Conservation (phyloP, 83 land plant species). For the Thuja plicata region DNA sequence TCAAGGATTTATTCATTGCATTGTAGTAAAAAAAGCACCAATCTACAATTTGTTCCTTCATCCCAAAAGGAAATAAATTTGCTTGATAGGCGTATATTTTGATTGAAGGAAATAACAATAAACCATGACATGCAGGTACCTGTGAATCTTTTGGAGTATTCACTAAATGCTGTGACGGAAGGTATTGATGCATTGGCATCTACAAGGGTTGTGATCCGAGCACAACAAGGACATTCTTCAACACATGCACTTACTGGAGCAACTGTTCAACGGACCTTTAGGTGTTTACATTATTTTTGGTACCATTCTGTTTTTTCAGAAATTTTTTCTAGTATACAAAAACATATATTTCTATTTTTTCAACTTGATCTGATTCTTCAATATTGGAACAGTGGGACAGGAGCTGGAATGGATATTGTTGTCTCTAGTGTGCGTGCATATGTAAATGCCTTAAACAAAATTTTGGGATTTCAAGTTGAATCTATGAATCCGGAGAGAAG, state of each 20-base stretch:
- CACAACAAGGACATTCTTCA: conserved; percentile 41
- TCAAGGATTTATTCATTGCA: neutral
- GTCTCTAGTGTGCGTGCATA: conserved; percentile 96
- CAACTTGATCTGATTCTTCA: neutral
- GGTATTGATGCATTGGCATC: conserved; percentile 96
- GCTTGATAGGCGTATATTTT: neutral
- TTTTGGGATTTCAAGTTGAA: conserved; percentile 53
- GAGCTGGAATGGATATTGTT: conserved; percentile 87
- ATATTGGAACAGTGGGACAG: conserved; percentile 76
- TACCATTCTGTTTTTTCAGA: neutral
- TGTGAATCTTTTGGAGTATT: conserved; percentile 79
- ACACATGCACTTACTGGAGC: conserved; percentile 72
- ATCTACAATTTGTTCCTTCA: neutral
- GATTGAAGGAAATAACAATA: neutral
- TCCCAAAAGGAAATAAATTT: neutral
- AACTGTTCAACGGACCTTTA: conserved; percentile 64
- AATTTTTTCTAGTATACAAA: neutral
- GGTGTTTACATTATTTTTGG: conserved; percentile 30
- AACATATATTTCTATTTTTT: neutral
- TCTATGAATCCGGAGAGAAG: neutral
- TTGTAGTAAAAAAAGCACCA: neutral
- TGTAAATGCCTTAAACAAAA: conserved; percentile 83
- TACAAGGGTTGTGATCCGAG: conserved; percentile 79
- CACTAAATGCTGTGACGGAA: conserved; percentile 83
- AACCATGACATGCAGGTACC: conserved; percentile 49